Base-by-base conservation (phyloP, 345 rosid species). In the Clarkia xantiana region DNA sequence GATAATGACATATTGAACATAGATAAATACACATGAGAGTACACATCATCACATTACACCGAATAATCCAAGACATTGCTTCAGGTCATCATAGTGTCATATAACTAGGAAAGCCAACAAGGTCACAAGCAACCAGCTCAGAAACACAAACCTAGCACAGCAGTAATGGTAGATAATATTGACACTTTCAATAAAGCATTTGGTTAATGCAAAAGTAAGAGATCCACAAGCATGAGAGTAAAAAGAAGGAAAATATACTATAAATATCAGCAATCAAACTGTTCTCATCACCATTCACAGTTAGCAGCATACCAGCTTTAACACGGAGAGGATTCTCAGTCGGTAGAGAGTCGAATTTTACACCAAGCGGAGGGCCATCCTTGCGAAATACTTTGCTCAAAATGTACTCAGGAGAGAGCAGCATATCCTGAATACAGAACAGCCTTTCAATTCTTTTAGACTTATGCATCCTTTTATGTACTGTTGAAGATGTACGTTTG, bases 291-390 rank as follows among this genome's bases (percentile, higher is more conserved):
- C 47, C 41, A 25, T 9, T 9, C 13, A 7, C 40, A 49, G 42
- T 17, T 41, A 25, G 40, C 53, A 49, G 70, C 77, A 10, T 20
- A 60, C 64, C 53, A 20, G 53, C 73, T 65, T 57, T 45, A 55
- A 18, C 18, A 22, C 18, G 38, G 42, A 8, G 58, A 58, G 59
- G 64, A 22, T 57, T 61, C 59, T 54, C 57, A 43, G 75, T 60
- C 34, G 88, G 84, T 62, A 69, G 74, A 47, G 68, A 67, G 52
- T 81, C 86, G 55, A 91, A 91, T 53, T 75, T 83, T 48, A 41
- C 61, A 62, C 90, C 94, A 52, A 91, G 93, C 3, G 74, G 57
- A n/a, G 98, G 98, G 55, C 96, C 96, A 65, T 91, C 98, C 71
- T 86, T 82, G 29, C 94, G 93, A 42, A 91, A 86, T 47, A 84